Evolutionary conservation across 208 protist species (phyloP), one percentile per base, ranked within the genome.

Genomic region (Crithidia sp.): DNA sequence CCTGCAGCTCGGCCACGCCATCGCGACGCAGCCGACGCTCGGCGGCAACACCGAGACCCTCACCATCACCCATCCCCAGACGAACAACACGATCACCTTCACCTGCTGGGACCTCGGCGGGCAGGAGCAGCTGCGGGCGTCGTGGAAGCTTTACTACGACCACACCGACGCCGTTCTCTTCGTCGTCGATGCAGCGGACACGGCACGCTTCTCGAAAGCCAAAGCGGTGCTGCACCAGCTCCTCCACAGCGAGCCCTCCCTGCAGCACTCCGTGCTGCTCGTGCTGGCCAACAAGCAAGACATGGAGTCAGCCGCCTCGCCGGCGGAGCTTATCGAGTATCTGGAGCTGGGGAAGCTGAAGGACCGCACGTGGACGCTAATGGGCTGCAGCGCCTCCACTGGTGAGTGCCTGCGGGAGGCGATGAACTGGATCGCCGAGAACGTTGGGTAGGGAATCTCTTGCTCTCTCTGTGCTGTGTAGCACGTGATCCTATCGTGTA

Each of bases 21-120:
- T 99, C 50, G 91, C 91, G 8, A 99, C 98, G 5, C 98, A 99
- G 79, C 98, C 98, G 14, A 99, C 99, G 13, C 97, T 99, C 39
- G 96, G 98, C 40, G 92, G 98, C 74, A 99, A 99, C 88, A 95
- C 98, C 4, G 98, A 99, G 83, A 89, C 95, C 53, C 77, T 99
- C 39, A 88, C 91, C 63, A 99, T 99, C 77, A 98, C 99, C 65
- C 98, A 99, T 66, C 97, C 99, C 41, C 94, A 88, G 61, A 91
- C 76, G 7, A 74, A 63, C 57, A 90, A 90, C 62, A 86, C 70
- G 36, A 88, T 95, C 71, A 83, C 77, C 58, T 98, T 99, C 66
- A 98, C 91, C 64, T 98, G 98, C 72, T 99, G 98, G 98, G 98
- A 99, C 86, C 92, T 99, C 14, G 95, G 93, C 9, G 97, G 97